Evolutionary conservation across 179 eudicot genomes (phyloP).

Genomic region (Beta lomatogona): DNA sequence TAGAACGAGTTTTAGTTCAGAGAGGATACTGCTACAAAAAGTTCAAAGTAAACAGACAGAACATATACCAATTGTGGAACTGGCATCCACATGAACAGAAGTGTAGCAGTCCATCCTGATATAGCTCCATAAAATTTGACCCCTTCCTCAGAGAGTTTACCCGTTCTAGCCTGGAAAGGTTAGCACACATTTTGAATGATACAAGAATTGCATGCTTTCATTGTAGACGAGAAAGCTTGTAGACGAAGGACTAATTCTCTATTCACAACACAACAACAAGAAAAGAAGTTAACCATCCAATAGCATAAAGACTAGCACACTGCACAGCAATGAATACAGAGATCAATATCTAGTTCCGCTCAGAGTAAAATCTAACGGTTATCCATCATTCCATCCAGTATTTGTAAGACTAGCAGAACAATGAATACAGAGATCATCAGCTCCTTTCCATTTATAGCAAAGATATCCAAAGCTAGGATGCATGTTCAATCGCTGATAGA

Average conservation of each 20-base stretch:
- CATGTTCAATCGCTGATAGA: background rate
- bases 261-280: background rate
- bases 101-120: conserved; percentile 99
- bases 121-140: conserved; percentile 65
- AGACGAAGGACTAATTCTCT: background rate
- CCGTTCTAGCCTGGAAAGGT: conserved; percentile 65
- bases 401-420: background rate
- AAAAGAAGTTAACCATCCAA: background rate
- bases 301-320: background rate
- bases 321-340: background rate
- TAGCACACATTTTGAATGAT: conserved; percentile 15
- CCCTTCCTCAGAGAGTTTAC: conserved; percentile 80
- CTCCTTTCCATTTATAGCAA: background rate
- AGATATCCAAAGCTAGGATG: background rate
- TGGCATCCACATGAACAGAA: conserved; percentile 99
- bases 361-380: background rate
- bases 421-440: no score
- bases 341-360: background rate
- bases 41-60: conserved; percentile 4
- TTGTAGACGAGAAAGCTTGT: background rate
- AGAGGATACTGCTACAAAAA: background rate
- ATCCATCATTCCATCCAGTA: background rate
- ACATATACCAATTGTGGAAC: conserved; percentile 80
- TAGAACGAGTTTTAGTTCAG: background rate
- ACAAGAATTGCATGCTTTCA: conserved; percentile 3